Evolutionary conservation across 371 early-diverging fungal species (phyloP), one percentile per base, ranked within the genome.

Genomic region (Synchytrium microbalum): DNA sequence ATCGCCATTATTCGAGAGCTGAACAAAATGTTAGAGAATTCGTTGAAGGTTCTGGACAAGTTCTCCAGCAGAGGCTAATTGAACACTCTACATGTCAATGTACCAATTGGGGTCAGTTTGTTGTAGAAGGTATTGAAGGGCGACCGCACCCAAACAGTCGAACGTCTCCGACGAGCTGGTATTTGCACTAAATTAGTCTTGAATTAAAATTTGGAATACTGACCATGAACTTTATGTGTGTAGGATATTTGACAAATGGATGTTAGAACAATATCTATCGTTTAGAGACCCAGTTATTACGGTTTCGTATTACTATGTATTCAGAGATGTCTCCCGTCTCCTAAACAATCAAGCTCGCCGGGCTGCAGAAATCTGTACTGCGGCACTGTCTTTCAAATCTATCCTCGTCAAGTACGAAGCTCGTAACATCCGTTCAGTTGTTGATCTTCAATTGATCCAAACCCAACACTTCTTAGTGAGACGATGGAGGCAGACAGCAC

Each of bases 211-310:
- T n/a, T n/a, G n/a, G n/a, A 51, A 16, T n/a, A 16, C 16, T 51
- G 52, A 51, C 16, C 16, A 16, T 16, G 16, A 16, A 16, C n/a
- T 51, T n/a, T 16, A n/a, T 16, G n/a, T 51, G 16, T n/a, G 52
- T n/a, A 61, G 94, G 94, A 80, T 93, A 65, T 87, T 87, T 68
- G 89, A 90, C 63, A 92, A 92, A 92, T 89, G 94, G 94, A 84
- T 84, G 68, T 92, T 93, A 62, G 75, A 83, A 54, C 90, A 91
- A 61, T 96, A 96, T 75, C 85, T 93, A 81, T 89, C 86, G 16
- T 96, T 94, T 79, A 88, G 98, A 65, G 98, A 96, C 65, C 93
- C 97, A 8, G 88, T 94, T 27, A 80, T 92, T 64, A 86, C 88
- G 72, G 92, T 91, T 54, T 85, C 82, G 67, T 95, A 90, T 75